These are phyloP conservation scores for Syzygium aromaticum DNA, from an alignment of 345 rosid species.

Conservation along the genomic window DNA sequence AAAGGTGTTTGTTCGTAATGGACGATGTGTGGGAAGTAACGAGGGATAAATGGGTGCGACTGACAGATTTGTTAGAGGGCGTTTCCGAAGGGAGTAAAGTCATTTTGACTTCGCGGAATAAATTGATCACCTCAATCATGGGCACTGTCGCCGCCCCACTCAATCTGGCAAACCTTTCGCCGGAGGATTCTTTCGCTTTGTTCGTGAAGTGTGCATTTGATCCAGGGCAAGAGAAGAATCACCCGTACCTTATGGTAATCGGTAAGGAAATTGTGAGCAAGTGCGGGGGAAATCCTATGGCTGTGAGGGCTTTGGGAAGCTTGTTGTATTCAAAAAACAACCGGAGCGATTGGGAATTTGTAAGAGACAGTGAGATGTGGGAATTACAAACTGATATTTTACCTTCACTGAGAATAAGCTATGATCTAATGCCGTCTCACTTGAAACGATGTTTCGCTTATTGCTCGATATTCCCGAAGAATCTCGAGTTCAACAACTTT, in stretches of 20 bases:
- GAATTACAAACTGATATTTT: constrained; percentile 4
- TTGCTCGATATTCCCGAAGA: constrained; percentile 18
- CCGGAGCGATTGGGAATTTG: constrained; percentile 1
- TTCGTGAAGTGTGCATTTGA: constrained; percentile 9
- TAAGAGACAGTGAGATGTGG: constrained; percentile 19
- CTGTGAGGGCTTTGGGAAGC: constrained; percentile 9
- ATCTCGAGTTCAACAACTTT: background rate
- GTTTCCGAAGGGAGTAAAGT: background rate
- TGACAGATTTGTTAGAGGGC: background rate
- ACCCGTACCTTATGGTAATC: background rate
- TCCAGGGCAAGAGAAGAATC: background rate
- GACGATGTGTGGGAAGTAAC: constrained; percentile 4
- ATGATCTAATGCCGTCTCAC: constrained; percentile 13
- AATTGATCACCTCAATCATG: background rate
- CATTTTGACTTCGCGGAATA: constrained; percentile 3
- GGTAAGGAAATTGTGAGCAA: constrained; percentile 18
- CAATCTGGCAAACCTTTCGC: background rate
- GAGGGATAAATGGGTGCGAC: background rate
- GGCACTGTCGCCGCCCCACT: background rate
- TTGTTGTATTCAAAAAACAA: background rate
- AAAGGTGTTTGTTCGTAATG: constrained; percentile 2
- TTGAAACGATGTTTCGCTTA: constrained; percentile 27
- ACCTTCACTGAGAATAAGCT: constrained; percentile 15
- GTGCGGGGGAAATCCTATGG: constrained; percentile 23
- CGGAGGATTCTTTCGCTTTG: constrained; percentile 7